These are phyloP conservation scores for Elsinoe australis DNA, from an alignment of 2,329 filamentous ascomycete species.

Conservation along the genomic window DNA sequence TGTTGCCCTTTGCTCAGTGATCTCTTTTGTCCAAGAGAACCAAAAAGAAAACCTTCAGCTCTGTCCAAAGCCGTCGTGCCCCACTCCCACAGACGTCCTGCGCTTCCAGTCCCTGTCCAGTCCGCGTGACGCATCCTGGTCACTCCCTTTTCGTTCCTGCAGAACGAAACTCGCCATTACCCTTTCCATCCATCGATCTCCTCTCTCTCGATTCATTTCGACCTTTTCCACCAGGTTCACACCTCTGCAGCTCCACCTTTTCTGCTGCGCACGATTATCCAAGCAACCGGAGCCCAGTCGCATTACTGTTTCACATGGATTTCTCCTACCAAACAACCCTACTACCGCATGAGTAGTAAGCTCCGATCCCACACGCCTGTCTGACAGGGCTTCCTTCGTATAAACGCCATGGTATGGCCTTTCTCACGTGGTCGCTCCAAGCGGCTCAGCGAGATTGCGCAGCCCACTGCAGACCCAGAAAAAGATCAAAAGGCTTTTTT, in stretches of 20 bases:
- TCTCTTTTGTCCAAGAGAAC: too few relatives aligned
- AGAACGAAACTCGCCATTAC: conserved; percentile 11
- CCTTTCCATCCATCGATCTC: background rate
- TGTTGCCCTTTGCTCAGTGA: background rate
- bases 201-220: conserved; percentile 1
- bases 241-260: conserved; percentile 6
- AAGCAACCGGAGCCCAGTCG: conserved; percentile 2
- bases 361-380: conserved; percentile 6
- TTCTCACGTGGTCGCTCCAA: conserved; percentile 17
- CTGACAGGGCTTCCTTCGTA: conserved; percentile 7
- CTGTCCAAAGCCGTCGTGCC: too few relatives aligned
- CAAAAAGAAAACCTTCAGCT: conserved; percentile 5
- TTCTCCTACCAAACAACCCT: background rate
- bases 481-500: conserved; percentile 15
- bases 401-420: conserved; percentile 17
- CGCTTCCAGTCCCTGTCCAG: background rate
- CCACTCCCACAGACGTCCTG: too few relatives aligned
- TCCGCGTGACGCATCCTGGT: conserved; percentile 12
- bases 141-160: conserved; percentile 12
- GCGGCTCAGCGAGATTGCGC: conserved; percentile 11
- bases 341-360: conserved; percentile 13
- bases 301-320: conserved; percentile 16
- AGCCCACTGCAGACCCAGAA: conserved; percentile 10
- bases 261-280: background rate
- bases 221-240: background rate